Conservation (phyloP, 2,329 filamentous ascomycete genomes). For the Cladosporium sphaerospermum region DNA sequence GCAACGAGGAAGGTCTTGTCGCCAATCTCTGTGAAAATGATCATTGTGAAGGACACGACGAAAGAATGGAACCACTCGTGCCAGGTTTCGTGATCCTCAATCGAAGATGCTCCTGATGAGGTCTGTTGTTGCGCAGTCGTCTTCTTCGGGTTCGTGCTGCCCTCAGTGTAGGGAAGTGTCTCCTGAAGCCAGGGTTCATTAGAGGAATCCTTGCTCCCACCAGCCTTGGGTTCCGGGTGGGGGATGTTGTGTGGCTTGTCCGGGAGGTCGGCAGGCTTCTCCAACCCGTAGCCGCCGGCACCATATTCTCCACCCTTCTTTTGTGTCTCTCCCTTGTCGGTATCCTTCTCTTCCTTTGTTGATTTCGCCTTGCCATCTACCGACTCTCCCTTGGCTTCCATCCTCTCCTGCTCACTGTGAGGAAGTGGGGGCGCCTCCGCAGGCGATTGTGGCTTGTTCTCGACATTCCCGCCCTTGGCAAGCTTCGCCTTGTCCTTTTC, state of each 20-base stretch:
- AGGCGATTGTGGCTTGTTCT: conserved; percentile 74
- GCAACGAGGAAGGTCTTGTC: conserved; percentile 98
- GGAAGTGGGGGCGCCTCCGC: conserved; percentile 80
- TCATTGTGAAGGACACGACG: conserved; percentile 91
- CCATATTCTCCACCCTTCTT: conserved; percentile 26
- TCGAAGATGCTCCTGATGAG: conserved; percentile 16
- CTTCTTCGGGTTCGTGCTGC: conserved; percentile 25
- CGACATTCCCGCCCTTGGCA: conserved; percentile 56
- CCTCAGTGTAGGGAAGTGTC: conserved; percentile 35
- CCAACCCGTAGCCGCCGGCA: conserved; percentile 30
- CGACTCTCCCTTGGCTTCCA: conserved; percentile 31
- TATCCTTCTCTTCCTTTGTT: conserved; percentile 32
- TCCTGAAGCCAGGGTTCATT: conserved; percentile 27
- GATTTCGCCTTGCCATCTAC: conserved; percentile 26
- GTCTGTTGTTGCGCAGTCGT: conserved; percentile 19
- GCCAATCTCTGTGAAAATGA: conserved; percentile 90
- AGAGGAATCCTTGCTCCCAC: conserved; percentile 15
- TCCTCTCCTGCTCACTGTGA: conserved; percentile 70
- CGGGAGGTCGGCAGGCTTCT: conserved; percentile 58
- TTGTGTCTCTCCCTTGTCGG: conserved; percentile 36
- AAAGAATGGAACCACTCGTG: conserved; percentile 66
- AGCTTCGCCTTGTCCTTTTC: conserved; percentile 76
- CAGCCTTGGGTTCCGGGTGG: conserved; percentile 54
- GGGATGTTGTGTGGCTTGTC: conserved; percentile 69
- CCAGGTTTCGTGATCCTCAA: conserved; percentile 19